phyloP scores from a whole-genome alignment of 2,329 filamentous ascomycete species.

The Dothistroma septosporum region DNA sequence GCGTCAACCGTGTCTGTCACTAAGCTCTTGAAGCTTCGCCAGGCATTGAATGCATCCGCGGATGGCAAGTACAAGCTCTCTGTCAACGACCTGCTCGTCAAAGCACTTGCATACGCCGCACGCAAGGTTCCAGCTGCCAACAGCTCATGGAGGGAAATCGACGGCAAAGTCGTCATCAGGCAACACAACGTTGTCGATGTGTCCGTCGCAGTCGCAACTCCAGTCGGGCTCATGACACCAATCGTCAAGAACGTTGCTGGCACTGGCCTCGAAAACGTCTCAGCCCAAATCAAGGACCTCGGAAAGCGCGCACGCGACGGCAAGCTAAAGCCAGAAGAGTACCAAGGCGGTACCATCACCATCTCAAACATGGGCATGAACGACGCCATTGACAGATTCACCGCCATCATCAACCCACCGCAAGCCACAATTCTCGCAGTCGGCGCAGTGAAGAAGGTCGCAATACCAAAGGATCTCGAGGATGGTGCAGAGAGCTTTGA shows the following conservation, averaged over 20 bases:
- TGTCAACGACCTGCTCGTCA: conserved; percentile 99
- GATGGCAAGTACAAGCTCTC: conserved; percentile 98
- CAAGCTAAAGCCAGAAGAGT: conserved; percentile 99
- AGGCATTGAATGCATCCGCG: conserved; percentile 81
- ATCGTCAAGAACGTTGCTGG: conserved; percentile 87
- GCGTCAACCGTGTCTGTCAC: conserved; percentile 83
- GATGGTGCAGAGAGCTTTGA: conserved; percentile 70
- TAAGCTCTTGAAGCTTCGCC: conserved; percentile 94
- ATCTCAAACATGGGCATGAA: conserved; percentile 99
- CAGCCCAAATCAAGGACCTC: conserved; percentile 85
- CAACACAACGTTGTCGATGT: conserved; percentile 92
- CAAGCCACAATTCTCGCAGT: conserved; percentile 94
- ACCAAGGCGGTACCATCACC: conserved; percentile 97
- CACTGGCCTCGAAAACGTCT: conserved; percentile 85
- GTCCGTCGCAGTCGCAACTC: conserved; percentile 91
- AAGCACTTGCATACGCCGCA: conserved; percentile 83
- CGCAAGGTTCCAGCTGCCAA: conserved; percentile 95
- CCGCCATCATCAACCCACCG: conserved; percentile 97
- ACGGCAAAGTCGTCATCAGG: conserved; percentile 71
- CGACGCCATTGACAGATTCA: conserved; percentile 90
- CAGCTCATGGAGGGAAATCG: conserved; percentile 81
- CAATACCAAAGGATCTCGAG: conserved; percentile 78
- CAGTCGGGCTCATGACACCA: conserved; percentile 90
- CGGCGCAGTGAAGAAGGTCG: conserved; percentile 92
- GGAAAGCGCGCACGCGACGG: conserved; percentile 92